Evolutionary conservation across 805 yeast species (phyloP).

Genomic region (Candida alai): DNA sequence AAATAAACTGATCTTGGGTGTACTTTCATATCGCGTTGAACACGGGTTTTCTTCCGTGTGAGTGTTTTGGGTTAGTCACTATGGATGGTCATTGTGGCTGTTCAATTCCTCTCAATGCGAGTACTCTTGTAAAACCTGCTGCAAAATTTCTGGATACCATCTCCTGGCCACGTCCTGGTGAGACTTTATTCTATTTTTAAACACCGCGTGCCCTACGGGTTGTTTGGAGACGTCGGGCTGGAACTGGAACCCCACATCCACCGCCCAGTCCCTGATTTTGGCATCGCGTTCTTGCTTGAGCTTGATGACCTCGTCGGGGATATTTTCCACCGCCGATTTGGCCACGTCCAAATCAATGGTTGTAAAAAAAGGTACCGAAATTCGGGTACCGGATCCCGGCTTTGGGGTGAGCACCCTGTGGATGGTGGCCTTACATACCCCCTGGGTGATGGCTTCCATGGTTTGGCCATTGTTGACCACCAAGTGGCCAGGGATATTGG

Average conservation of each 20-base stretch:
- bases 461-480: conserved; percentile 63
- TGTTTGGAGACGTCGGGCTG: conserved; percentile 30
- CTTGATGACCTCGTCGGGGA: conserved; percentile 26
- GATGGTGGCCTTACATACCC: conserved; percentile 57
- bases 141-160: conserved; percentile 40
- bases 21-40: no score
- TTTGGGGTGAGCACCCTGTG: conserved; percentile 50
- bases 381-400: conserved; percentile 35
- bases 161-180: conserved; percentile 42
- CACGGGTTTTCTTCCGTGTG: no score
- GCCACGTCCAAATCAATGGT: conserved; percentile 39
- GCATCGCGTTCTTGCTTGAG: conserved; percentile 34
- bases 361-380: conserved; percentile 47
- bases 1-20: no score
- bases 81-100: no score
- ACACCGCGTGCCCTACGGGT: conserved; percentile 47
- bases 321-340: conserved; percentile 24
- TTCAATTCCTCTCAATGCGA: conserved; percentile 3
- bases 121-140: conserved; percentile 29
- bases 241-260: conserved; percentile 38
- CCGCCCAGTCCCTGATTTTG: conserved; percentile 32
- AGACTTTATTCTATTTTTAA: conserved; percentile 41
- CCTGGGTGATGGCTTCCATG: conserved; percentile 55
- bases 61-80: no score
- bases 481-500: conserved; percentile 43